phyloP scores from a whole-genome alignment of 139 green algal genomes.

The Coelastrella sp. region DNA sequence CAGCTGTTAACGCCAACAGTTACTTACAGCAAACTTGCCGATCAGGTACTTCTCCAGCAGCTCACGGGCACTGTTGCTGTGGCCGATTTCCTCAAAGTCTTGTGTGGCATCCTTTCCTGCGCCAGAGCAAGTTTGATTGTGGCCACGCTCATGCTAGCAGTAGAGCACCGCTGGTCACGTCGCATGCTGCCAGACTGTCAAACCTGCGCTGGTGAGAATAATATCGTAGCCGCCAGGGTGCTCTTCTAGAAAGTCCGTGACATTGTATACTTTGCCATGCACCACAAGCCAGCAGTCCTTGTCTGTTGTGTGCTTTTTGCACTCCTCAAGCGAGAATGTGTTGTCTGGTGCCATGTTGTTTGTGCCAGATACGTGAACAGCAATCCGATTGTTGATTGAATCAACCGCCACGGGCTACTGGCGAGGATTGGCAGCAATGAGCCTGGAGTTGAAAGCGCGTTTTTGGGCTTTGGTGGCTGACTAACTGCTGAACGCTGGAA shows the following conservation, averaged over 20 bases:
- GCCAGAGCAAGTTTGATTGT: background rate
- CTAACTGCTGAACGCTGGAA: no score
- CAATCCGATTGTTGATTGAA: no score
- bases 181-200: background rate
- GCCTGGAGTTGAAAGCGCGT: background rate
- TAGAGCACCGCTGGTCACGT: background rate
- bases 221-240: slow-evolving; percentile 89
- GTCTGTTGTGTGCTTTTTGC: slow-evolving; percentile 79
- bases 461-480: slow-evolving; percentile 3
- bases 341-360: slow-evolving; percentile 19
- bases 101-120: slow-evolving; percentile 89
- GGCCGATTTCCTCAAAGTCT: slow-evolving; percentile 94
- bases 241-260: slow-evolving; percentile 92
- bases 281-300: slow-evolving; percentile 90
- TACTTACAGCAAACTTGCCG: slow-evolving; percentile 76
- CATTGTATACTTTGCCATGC: slow-evolving; percentile 89
- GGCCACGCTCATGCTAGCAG: background rate
- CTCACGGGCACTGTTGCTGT: slow-evolving; percentile 85
- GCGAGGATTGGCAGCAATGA: no score
- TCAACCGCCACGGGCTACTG: no score
- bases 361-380: background rate
- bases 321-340: slow-evolving; percentile 66
- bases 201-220: slow-evolving; percentile 77
- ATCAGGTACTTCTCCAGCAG: slow-evolving; percentile 87
- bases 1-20: background rate